Percentiles rank a stretch among this genome's conserved stretches.
Conservation (phyloP, 2,329 filamentous ascomycete genomes). For the Zasmidium citrigriseum region DNA sequence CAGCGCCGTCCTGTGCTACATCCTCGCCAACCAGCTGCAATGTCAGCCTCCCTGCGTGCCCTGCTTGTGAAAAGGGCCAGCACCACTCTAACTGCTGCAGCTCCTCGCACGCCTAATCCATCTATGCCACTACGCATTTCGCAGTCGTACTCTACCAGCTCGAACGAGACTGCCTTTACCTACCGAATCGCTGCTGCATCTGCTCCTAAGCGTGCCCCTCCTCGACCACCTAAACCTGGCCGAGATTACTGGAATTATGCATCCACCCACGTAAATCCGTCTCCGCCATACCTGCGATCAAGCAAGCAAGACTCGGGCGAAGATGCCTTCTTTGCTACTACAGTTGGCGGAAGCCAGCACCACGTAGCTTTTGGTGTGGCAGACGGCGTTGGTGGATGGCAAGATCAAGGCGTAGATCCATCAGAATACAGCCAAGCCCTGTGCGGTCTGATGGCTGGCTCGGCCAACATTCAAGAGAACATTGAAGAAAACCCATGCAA, state of each 20-base stretch:
- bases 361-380: conserved; percentile 84
- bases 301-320: conserved; percentile 75
- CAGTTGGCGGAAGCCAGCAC: conserved; percentile 66
- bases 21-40: conserved; percentile 24
- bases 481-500: conserved; percentile 23
- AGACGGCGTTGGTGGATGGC: conserved; percentile 95
- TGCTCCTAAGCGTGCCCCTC: conserved; percentile 35
- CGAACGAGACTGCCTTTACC: conserved; percentile 30
- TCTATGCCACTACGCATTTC: conserved; percentile 6
- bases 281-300: conserved; percentile 48
- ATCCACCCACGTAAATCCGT: conserved; percentile 37
- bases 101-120: conserved; percentile 8
- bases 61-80: conserved; percentile 20
- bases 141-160: conserved; percentile 8
- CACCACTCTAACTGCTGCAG: conserved; percentile 23
- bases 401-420: conserved; percentile 87
- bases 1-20: conserved; percentile 19
- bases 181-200: conserved; percentile 40
- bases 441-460: conserved; percentile 83
- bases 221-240: conserved; percentile 52
- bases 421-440: conserved; percentile 93
- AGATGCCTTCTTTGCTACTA: conserved; percentile 90
- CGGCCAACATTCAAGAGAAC: conserved; percentile 45
- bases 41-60: conserved; percentile 24
- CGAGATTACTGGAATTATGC: conserved; percentile 40